Evolutionary conservation across 768 basidiomycete genomes (phyloP).

Genomic region (Suillus hirtellus): DNA sequence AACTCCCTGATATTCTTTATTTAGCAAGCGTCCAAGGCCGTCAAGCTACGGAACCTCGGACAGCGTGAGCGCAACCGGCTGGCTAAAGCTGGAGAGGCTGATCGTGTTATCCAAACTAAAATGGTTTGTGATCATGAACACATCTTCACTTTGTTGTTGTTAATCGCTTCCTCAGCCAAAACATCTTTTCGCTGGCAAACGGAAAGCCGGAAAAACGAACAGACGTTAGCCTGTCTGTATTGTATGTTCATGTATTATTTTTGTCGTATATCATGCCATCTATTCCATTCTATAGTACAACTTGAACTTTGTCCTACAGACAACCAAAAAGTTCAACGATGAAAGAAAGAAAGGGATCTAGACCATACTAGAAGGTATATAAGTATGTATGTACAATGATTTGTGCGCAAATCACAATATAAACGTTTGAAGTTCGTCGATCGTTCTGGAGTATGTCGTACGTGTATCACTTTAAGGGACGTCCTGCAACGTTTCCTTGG

Average conservation of each 20-base stretch:
- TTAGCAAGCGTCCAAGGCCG: conserved; percentile 79
- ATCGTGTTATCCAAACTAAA: conserved; percentile 78
- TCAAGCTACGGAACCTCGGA: conserved; percentile 80
- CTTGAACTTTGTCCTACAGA: conserved; percentile 2
- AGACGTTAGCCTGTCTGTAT: conserved; percentile 38
- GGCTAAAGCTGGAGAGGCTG: conserved; percentile 89
- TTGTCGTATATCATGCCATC: conserved; percentile 10
- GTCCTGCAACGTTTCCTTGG: conserved; percentile 25
- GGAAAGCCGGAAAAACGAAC: conserved; percentile 77
- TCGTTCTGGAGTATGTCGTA: conserved; percentile 19
- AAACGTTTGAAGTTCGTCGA: conserved; percentile 21
- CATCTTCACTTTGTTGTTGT: neutral
- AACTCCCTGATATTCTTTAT: conserved; percentile 14
- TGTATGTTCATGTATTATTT: conserved; percentile 3
- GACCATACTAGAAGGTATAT: conserved; percentile 12
- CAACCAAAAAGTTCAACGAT: neutral
- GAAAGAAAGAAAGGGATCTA: neutral
- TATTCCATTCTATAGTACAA: conserved; percentile 18
- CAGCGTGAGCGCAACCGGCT: conserved; percentile 86
- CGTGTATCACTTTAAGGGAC: conserved; percentile 10
- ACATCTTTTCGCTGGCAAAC: conserved; percentile 81
- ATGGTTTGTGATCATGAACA: conserved; percentile 55
- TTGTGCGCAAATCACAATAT: conserved; percentile 28
- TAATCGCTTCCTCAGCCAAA: conserved; percentile 57
- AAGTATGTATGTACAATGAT: conserved; percentile 24